These are phyloP conservation scores for Herpetospermum pedunculosum DNA, from an alignment of 306 rosid species.

Conservation along the genomic window DNA sequence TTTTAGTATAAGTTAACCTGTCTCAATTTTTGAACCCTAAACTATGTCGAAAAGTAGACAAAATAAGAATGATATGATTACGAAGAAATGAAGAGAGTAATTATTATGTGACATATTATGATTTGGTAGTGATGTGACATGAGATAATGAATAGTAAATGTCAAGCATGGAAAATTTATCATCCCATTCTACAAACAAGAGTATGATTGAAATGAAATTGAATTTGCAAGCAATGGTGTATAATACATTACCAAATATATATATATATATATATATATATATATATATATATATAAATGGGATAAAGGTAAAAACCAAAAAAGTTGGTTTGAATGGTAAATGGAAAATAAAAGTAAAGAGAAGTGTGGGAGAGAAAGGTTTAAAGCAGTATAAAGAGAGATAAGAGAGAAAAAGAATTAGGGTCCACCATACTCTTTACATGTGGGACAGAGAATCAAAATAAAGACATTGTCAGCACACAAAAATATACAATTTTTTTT, in stretches of 20 bases:
- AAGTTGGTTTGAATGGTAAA: neutral
- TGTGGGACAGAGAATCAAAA: constrained; percentile 9
- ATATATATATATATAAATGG: no score
- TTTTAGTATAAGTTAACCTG: no score
- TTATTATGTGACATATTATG: no score
- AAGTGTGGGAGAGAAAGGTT: neutral
- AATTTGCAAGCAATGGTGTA: neutral
- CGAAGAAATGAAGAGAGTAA: no score
- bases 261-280: no score
- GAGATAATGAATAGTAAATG: neutral
- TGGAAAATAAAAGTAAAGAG: neutral
- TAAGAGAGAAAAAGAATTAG: neutral
- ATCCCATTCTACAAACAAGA: neutral
- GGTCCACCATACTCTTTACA: neutral
- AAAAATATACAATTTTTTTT: no score
- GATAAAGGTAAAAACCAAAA: neutral
- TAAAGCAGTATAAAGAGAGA: neutral
- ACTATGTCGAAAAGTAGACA: no score
- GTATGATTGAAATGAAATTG: neutral
- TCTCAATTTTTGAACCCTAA: no score
- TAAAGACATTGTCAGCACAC: constrained; percentile 9
- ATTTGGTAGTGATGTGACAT: neutral
- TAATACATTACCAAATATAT: no score
- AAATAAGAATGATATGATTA: no score
- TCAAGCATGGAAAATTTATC: neutral